Evolutionary conservation across 495 filamentous ascomycete species (phyloP), one percentile per base, ranked within the genome.

Genomic region (Hyphodiscus hymeniophilus): DNA sequence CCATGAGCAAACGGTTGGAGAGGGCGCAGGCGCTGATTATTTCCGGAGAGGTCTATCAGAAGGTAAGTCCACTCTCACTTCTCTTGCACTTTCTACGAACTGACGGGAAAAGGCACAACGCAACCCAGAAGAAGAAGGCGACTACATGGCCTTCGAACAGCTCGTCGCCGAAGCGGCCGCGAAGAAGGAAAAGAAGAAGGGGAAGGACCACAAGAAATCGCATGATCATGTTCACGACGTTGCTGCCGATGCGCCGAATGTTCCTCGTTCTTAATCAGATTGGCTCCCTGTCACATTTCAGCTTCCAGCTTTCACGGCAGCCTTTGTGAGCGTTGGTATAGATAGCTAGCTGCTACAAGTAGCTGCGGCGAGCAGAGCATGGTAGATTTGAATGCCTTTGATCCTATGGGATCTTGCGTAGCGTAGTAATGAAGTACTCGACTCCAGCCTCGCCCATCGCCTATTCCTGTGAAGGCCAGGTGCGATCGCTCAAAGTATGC

Each of bases 111-210:
- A 97, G 92, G 92, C 92, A 16, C 77, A 85, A 63, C 80, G 92
- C 49, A 86, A 89, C 51, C 85, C 89, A 33, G 94, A 97, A 35
- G 92, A 99, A 69, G 92, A 97, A 70, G 92, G 91, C 52, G 91
- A 96, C 47, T 96, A 94, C 71, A 94, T 97, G 81, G 91, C 88
- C 16, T 99, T 99, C 59, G 92, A 99, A 64, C 88, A 96, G 65
- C 81, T 99, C 23, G 94, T 99, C 68, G 89, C 92, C 26, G 92
- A 99, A 60, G 91, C 94, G 5, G 87, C 87, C 39, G 82, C 86
- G 42, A 97, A 97, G 77, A 94, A 95, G 66, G 83, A 87, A 38
- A 84, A 89, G 63, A 77, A 81, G 61, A 72, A 76, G 24, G 84
- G 87, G 64, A 85, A 87, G 66, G 81, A 85, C 54, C 64, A 71